phyloP scores from a whole-genome alignment of 768 basidiomycete genomes.

The Mycena pura region DNA sequence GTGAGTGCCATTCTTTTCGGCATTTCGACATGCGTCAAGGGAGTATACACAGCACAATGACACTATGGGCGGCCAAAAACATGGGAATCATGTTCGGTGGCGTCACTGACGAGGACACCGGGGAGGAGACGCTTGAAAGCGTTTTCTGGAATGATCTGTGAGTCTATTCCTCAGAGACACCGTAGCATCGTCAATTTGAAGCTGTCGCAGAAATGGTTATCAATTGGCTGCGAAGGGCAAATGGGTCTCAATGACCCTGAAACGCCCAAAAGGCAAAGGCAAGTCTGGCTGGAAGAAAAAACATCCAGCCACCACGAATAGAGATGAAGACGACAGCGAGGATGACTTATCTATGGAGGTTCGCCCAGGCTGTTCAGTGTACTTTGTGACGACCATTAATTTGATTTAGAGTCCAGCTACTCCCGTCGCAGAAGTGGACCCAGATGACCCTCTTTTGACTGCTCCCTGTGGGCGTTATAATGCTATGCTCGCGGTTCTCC shows the following conservation, averaged over 20 bases:
- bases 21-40: neutral
- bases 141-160: slow-evolving; percentile 90
- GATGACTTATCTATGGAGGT: slow-evolving; percentile 30
- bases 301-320: slow-evolving; percentile 20
- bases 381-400: too few species aligned
- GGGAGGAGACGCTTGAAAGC: slow-evolving; percentile 85
- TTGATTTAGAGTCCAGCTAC: neutral
- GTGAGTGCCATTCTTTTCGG: neutral
- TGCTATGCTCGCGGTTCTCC: slow-evolving; percentile 84
- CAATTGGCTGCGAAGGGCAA: slow-evolving; percentile 74
- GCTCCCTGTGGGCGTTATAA: slow-evolving; percentile 82
- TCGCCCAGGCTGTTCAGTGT: neutral
- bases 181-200: neutral
- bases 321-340: slow-evolving; percentile 24
- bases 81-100: slow-evolving; percentile 86
- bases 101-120: slow-evolving; percentile 85
- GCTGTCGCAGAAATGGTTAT: slow-evolving; percentile 71
- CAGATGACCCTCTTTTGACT: slow-evolving; percentile 70
- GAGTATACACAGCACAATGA: slow-evolving; percentile 62
- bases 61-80: slow-evolving; percentile 70
- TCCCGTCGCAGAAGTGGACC: slow-evolving; percentile 46
- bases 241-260: slow-evolving; percentile 83
- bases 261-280: slow-evolving; percentile 67
- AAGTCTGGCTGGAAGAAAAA: slow-evolving; percentile 52
- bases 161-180: slow-evolving; percentile 28